Evolutionary conservation across 1,139 yeast species (phyloP), one percentile per base, ranked within the genome.

Genomic region (Lodderomyces beijingensis): DNA sequence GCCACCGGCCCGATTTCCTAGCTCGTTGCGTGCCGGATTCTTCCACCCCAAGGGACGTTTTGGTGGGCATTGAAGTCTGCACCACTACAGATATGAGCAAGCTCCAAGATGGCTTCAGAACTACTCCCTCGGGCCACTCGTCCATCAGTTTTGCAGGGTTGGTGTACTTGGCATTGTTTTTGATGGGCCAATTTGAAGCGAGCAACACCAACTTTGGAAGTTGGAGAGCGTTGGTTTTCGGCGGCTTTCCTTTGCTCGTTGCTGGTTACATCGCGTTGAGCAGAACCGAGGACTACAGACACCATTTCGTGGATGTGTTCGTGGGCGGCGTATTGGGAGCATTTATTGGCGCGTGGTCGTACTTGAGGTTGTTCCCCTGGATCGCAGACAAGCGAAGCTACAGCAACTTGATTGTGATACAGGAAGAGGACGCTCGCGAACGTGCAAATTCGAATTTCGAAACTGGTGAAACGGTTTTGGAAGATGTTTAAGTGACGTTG

Each of bases 101-200:
- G 11, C 58, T 83, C 26, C 53, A 63, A 40, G 94, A 84, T 46
- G 94, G 93, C 0, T 79, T 77, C 49, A 70, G 87, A 49, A 77
- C 87, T 2, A 82, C 89, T 10, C 94, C 94, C 0, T 79, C 87
- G 3, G 91, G 91, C 2, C 89, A 81, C 45, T 75, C 85, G 3
- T 75, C 81, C 41, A 61, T 76, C 39, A 70, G 80, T 35, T 79
- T 76, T 57, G 70, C 81, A 10, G 91, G 91, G 0, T 60, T 83
- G 30, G 75, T 79, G 3, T 84, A 71, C 50, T 51, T 80, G 21
- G 65, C 81, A 6, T 51, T 81, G 19, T 84, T 86, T 79, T 51
- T 79, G 20, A 62, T 70, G 37, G 91, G 86, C 6, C 89, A 80
- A 47, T 54, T 78, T 26, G 55, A 56, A 4, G 39, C 71, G 44